Conservation (phyloP, 2,329 filamentous ascomycete genomes). For the Venturia nashicola region DNA sequence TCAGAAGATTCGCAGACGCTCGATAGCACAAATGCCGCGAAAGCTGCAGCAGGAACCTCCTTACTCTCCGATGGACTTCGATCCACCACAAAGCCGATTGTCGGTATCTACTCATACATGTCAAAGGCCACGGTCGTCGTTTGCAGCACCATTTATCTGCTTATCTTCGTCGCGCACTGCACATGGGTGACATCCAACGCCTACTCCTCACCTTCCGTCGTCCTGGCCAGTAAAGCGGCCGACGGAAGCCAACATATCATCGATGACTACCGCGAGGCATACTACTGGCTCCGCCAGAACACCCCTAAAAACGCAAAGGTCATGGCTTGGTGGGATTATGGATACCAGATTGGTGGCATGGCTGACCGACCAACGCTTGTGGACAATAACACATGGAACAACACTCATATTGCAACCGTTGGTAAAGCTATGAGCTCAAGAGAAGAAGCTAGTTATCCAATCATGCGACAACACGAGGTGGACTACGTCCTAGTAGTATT, state of each 20-base stretch:
- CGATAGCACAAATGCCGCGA: conserved; percentile 25
- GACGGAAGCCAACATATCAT: conserved; percentile 98
- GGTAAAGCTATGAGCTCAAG: conserved; percentile 97
- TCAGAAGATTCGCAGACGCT: conserved; percentile 35
- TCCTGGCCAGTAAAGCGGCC: conserved; percentile 80
- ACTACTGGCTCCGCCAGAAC: conserved; percentile 98
- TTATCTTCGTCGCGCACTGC: conserved; percentile 93
- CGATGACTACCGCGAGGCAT: conserved; percentile 97
- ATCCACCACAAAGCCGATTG: conserved; percentile 56
- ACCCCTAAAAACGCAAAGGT: conserved; percentile 91
- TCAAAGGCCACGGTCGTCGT: conserved; percentile 71
- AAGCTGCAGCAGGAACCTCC: conserved; percentile 36
- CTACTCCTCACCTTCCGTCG: conserved; percentile 95
- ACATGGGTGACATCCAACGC: conserved; percentile 99
- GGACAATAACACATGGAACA: conserved; percentile 99
- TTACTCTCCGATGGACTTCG: conserved; percentile 46
- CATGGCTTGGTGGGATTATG: conserved; percentile 99
- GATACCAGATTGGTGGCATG: conserved; percentile 99
- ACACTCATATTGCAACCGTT: conserved; percentile 97
- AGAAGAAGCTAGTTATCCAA: conserved; percentile 96
- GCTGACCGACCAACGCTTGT: conserved; percentile 92
- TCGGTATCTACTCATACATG: conserved; percentile 72
- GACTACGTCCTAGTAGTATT: conserved; percentile 98
- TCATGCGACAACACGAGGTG: conserved; percentile 96
- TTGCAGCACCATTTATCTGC: conserved; percentile 63